Base-by-base conservation (phyloP, 805 yeast genomes). In the Pachysolen tannophilus region DNA sequence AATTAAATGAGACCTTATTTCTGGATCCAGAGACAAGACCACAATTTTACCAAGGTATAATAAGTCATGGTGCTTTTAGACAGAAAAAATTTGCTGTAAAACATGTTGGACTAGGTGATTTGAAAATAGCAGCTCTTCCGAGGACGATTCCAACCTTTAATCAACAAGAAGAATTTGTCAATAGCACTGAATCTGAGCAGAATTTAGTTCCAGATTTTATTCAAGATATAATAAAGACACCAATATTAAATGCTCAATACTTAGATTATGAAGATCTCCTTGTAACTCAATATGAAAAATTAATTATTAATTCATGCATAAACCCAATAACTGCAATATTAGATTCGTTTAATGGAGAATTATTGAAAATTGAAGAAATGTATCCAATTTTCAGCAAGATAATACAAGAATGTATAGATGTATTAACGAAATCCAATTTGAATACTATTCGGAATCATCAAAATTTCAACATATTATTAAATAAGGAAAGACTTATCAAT, bases 11-110 rank as follows among this genome's bases (percentile, higher is more conserved):
- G 3, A 50, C 57, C 14, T 73, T 73, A 5, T 47, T 56, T 3
- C 20, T 33, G 2, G 26, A 21, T n/a, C 46, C 43, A 1, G 28
- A 40, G 1, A 52, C 74, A 35, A n/a, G 24, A 6, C 95, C 96
- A 0, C 63, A 61, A 11, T 40, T 86, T 5, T 74, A 67, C 48
- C 82, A 77, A 49, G 96, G 88, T 35, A 77, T 88, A 17, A 81
- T 82, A 29, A 73, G 83, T 3, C 97, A 90, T 54, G 97, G 96
- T 9, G 84, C 81, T 1, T 81, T 70, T 56, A 72, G 75, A n/a
- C 26, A 23, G 10, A 42, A 59, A 13, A 64, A 65, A 0, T 72
- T 61, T 44, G 60, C 58, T 11, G 70, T 65, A 37, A 63, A 62
- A 25, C 94, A 82, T 57, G 88, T 82, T n/a, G 94, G 92, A 0